A percentile compares a stretch with the other conserved stretches of the same genome.
Evolutionary conservation across 345 rosid species (phyloP).

Genomic region (Salix exigua): DNA sequence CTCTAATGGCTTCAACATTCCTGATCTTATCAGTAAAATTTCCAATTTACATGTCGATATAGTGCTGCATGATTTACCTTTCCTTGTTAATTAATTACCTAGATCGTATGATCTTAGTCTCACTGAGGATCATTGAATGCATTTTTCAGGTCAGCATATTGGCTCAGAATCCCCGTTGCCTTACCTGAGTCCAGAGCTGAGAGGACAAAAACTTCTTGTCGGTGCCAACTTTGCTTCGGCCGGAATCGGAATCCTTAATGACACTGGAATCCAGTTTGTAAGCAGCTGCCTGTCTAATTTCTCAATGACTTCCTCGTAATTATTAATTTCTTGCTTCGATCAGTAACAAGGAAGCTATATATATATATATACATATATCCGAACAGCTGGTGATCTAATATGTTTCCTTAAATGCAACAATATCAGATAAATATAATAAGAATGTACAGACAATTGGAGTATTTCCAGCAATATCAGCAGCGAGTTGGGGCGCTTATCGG

Average conservation of each 20-base stretch:
- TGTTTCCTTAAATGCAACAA: background rate
- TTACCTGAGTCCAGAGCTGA: slow-evolving; percentile 63
- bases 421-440: slow-evolving; percentile 61
- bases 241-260: slow-evolving; percentile 70
- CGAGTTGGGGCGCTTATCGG: slow-evolving; percentile 51
- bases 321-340: too few species aligned
- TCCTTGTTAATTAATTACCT: background rate
- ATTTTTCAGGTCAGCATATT: slow-evolving; percentile 45
- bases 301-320: background rate
- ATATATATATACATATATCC: background rate
- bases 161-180: slow-evolving; percentile 64
- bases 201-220: slow-evolving; percentile 43
- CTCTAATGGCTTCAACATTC: slow-evolving; percentile 71
- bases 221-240: slow-evolving; percentile 98
- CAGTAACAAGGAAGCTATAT: background rate
- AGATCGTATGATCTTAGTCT: background rate
- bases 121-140: background rate
- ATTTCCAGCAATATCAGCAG: slow-evolving; percentile 55
- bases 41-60: background rate
- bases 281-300: slow-evolving; percentile 10
- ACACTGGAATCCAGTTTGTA: slow-evolving; percentile 65
- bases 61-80: background rate
- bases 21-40: slow-evolving; percentile 58
- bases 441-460: slow-evolving; percentile 55
- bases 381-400: background rate